Base-by-base conservation (phyloP, 1,284 basidiomycete species). In the Irpex sp. region DNA sequence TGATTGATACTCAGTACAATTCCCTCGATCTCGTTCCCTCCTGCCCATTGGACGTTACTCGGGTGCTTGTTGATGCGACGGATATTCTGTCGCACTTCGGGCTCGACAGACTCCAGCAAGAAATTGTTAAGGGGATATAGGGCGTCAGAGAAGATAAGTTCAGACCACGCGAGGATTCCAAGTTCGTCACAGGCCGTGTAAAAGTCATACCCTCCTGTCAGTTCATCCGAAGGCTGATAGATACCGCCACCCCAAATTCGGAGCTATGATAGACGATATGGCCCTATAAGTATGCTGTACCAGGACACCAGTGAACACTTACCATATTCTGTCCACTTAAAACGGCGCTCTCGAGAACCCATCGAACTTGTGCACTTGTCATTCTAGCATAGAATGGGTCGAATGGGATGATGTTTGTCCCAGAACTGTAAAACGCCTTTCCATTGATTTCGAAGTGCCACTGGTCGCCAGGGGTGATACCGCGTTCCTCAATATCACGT, bases 141-240 rank as follows among this genome's bases (percentile, higher is more conserved):
- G 1, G 81, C 74, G 63, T 85, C 83, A 1, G 85, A 86, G 71
- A 86, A 87, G 58, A 84, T 83, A 57, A 84, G 78, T 67, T 88
- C 86, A 3, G 83, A 83, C 86, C 86, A 87, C 3, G 80, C 83
- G 55, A 87, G 72, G 62, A 87, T 82, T 6, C 86, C 85, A 0
- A 86, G 74, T 67, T 86, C 83, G 67, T 88, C 85, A 67, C 84
- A 86, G 23, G 82, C 68, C 1, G 80, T 77, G 68, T 85, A 84
- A 64, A 87, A 82, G 64, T 82, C 77, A 67, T 85, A 85, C 6
- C 78, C 77, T 28, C 82, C 83, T 2, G 80, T 80, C 37, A 71
- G 66, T 59, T 71, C 73, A 60, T 77, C 74, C 19, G 73, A 73
- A 3, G 73, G 73, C 62, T 72, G 73, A 62, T 73, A 73, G 48